Conservation (phyloP, 495 filamentous ascomycete genomes). For the Elasticomyces elasticus region DNA sequence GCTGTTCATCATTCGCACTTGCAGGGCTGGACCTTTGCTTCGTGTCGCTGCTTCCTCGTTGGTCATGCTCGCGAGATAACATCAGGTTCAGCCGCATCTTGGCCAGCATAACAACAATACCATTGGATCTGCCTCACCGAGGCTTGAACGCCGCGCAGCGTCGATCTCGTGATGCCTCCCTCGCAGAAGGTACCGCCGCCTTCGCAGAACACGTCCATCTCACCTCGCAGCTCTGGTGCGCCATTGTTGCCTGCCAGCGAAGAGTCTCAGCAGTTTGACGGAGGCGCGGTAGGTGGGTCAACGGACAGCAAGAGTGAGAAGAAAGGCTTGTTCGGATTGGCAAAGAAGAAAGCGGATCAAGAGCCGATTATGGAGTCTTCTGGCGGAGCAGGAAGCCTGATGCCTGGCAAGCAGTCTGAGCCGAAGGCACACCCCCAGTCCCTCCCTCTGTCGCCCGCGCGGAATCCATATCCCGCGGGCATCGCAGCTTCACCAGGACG, state of each 20-base stretch:
- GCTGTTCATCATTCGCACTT: neutral
- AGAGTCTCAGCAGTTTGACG: neutral
- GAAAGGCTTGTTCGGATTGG: conserved; percentile 6
- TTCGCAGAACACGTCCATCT: neutral
- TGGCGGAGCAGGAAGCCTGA: neutral
- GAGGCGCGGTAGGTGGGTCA: neutral
- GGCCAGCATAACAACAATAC: neutral
- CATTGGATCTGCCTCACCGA: neutral
- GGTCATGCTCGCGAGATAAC: neutral
- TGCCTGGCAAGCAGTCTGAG: conserved; percentile 2
- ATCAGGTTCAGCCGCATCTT: neutral
- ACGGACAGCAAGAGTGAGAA: conserved; percentile 11
- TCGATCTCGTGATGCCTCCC: neutral
- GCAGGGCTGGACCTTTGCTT: neutral
- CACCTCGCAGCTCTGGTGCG: neutral
- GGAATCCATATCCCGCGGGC: conserved; percentile 6
- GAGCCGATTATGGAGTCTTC: conserved; percentile 3
- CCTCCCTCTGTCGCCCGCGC: conserved; percentile 5
- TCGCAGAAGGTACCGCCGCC: neutral
- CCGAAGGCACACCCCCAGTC: conserved; percentile 9
- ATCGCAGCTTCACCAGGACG: conserved; percentile 19
- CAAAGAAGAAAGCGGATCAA: conserved; percentile 4
- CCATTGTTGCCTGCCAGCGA: neutral
- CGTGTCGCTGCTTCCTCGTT: neutral
- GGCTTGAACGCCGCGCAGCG: neutral